Evolutionary conservation across 1,284 basidiomycete species (phyloP).

Genomic region (Wallemia ichthyophaga): DNA sequence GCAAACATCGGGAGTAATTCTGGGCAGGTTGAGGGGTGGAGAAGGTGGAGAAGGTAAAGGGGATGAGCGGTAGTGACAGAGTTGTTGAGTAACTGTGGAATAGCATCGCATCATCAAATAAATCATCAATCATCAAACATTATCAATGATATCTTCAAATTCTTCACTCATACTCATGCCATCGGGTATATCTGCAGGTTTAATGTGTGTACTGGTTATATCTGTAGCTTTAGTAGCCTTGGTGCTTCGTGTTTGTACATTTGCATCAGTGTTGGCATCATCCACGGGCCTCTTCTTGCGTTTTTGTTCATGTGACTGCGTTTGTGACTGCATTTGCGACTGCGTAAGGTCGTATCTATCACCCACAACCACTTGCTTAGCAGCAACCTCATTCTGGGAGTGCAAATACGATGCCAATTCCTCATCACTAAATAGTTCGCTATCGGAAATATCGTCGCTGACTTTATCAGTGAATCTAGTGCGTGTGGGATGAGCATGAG

Average conservation of each 20-base stretch:
- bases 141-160: too few species aligned
- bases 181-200: too few species aligned
- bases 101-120: too few species aligned
- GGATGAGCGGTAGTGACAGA: too few species aligned
- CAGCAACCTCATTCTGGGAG: neutral
- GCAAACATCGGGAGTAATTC: neutral
- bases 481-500: neutral
- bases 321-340: neutral
- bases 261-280: neutral
- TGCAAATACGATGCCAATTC: neutral
- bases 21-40: neutral
- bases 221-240: too few species aligned
- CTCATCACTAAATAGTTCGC: neutral
- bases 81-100: too few species aligned
- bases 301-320: too few species aligned
- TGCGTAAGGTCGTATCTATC: neutral
- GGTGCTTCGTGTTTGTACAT: too few species aligned
- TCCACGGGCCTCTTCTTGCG: neutral
- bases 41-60: neutral
- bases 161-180: too few species aligned
- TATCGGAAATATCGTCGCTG: neutral
- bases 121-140: too few species aligned
- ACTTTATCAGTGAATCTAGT: neutral
- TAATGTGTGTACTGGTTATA: too few species aligned
- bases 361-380: neutral